A percentile compares a stretch with the other conserved stretches of the same genome.
Evolutionary conservation across 441 rosid genomes (phyloP).

Genomic region (Populus hybrid): DNA sequence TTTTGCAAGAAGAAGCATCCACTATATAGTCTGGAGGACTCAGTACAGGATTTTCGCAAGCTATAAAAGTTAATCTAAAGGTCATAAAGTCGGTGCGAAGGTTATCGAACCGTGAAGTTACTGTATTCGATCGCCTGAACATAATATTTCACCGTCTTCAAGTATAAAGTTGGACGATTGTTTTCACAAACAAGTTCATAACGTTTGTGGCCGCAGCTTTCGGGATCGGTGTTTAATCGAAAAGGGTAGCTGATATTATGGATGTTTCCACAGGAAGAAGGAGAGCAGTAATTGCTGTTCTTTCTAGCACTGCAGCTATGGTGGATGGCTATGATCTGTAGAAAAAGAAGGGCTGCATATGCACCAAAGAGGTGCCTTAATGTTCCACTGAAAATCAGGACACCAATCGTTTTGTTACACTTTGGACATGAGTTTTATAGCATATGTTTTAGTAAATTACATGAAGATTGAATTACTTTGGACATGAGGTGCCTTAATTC

Average conservation of each 20-base stretch:
- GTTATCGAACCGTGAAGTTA: too few species aligned
- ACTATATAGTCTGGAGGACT: too few species aligned
- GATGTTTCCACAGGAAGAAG: constrained; percentile 7
- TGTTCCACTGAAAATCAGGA: background rate
- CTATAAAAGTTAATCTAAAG: too few species aligned
- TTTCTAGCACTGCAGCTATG: background rate
- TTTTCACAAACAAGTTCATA: constrained; percentile 3
- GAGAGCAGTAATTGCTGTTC: background rate
- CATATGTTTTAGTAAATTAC: too few species aligned
- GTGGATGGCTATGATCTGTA: background rate
- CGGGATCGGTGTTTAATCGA: background rate
- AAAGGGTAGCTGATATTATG: constrained; percentile 10
- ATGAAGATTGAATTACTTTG: too few species aligned
- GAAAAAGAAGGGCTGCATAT: background rate
- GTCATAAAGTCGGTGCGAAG: too few species aligned
- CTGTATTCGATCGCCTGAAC: constrained; percentile 1
- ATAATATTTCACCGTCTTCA: background rate
- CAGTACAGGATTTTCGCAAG: too few species aligned
- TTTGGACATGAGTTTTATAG: too few species aligned
- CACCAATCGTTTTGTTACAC: too few species aligned
- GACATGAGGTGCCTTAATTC: too few species aligned
- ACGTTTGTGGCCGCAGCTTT: background rate
- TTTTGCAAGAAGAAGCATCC: too few species aligned
- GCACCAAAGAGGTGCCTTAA: background rate
- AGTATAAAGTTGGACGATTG: background rate